Evolutionary conservation across 1,284 basidiomycete species (phyloP).

Genomic region (Sanghuangporus baumii): DNA sequence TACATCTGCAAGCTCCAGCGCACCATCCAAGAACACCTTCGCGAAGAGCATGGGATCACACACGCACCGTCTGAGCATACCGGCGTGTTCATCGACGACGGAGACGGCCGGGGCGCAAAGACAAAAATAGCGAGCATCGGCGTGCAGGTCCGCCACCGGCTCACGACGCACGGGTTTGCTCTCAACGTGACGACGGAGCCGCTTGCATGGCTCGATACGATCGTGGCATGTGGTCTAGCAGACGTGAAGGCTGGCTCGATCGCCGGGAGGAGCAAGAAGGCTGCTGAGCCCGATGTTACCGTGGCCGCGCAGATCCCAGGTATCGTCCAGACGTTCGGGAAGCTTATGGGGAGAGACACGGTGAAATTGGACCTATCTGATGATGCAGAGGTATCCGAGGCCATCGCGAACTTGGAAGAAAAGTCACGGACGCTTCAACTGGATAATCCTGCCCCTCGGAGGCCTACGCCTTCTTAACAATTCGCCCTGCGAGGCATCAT

Average conservation of each 20-base stretch:
- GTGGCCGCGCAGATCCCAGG: conserved; percentile 49
- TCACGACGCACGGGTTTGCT: conserved; percentile 94
- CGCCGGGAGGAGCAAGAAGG: conserved; percentile 34
- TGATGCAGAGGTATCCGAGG: conserved; percentile 47
- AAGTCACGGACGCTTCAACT: background rate
- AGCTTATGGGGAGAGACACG: conserved; percentile 50
- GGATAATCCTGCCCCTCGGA: conserved; percentile 1
- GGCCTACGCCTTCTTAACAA: background rate
- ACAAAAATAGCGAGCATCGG: conserved; percentile 93
- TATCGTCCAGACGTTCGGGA: conserved; percentile 48
- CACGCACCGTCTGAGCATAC: conserved; percentile 61
- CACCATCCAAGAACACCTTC: conserved; percentile 53
- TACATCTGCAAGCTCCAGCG: conserved; percentile 73
- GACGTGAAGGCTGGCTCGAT: conserved; percentile 77
- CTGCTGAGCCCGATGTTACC: conserved; percentile 25
- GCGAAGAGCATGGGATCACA: conserved; percentile 47
- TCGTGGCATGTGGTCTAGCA: conserved; percentile 91
- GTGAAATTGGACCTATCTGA: conserved; percentile 38
- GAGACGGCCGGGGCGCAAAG: conserved; percentile 22
- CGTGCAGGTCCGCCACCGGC: conserved; percentile 90
- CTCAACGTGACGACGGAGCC: conserved; percentile 86
- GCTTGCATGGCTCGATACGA: conserved; percentile 75
- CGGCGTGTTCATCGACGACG: conserved; percentile 63
- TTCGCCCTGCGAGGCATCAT: background rate
- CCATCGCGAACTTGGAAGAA: conserved; percentile 31